A percentile compares a stretch with the other conserved stretches of the same genome.
These are phyloP conservation scores for Prunella vulgaris DNA, from an alignment of 257 asterid species.

Conservation along the genomic window DNA sequence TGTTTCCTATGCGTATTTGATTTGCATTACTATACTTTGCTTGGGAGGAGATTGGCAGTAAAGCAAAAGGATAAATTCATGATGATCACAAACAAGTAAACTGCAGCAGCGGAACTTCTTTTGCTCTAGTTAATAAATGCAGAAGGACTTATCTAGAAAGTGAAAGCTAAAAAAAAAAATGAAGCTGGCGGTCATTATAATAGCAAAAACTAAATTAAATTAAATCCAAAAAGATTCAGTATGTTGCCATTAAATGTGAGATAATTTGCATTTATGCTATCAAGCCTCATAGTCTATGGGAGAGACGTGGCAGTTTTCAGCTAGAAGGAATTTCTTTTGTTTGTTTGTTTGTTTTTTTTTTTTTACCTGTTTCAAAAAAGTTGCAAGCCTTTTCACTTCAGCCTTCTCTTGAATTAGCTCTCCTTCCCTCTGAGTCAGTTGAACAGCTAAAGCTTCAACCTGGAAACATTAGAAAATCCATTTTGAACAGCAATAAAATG, in stretches of 20 bases:
- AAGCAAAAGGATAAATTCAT: too few relatives aligned
- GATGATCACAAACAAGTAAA: too few relatives aligned
- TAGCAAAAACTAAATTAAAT: neutral
- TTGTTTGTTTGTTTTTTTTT: too few relatives aligned
- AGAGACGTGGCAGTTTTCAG: neutral
- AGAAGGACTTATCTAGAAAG: neutral
- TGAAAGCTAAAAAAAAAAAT: too few relatives aligned
- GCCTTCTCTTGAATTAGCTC: conserved; percentile 87
- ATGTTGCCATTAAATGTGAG: neutral
- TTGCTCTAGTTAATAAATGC: too few relatives aligned
- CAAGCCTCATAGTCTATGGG: neutral
- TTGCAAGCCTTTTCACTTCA: conserved; percentile 88
- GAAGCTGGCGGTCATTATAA: neutral
- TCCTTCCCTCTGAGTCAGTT: conserved; percentile 86
- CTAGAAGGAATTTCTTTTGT: neutral
- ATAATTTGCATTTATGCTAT: neutral
- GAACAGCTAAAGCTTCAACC: conserved; percentile 93
- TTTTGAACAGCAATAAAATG: neutral
- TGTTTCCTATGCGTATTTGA: too few relatives aligned
- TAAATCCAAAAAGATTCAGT: neutral
- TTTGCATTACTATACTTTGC: too few relatives aligned
- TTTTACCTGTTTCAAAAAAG: conserved; percentile 80
- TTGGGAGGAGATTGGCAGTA: too few relatives aligned
- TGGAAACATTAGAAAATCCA: conserved; percentile 20
- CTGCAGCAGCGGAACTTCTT: too few relatives aligned